Percentiles rank a stretch among this genome's conserved stretches.
These are phyloP conservation scores for Aureobasidium mangrovei DNA, from an alignment of 2,329 filamentous ascomycete species.

Conservation along the genomic window DNA sequence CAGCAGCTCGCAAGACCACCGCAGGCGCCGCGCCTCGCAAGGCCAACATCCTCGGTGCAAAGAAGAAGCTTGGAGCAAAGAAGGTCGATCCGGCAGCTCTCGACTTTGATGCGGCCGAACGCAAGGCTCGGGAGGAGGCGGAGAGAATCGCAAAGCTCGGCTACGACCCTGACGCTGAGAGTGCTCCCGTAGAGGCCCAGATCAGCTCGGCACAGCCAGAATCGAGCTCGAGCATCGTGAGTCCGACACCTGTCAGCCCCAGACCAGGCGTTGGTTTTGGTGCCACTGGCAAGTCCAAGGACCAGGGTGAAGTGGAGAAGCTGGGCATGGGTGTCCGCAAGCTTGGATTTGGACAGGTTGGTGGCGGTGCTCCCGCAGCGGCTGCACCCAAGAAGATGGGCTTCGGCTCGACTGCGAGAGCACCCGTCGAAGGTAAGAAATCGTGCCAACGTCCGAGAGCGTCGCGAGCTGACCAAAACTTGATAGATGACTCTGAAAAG, in stretches of 20 bases:
- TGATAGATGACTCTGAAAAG: conserved; percentile 61
- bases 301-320: conserved; percentile 72
- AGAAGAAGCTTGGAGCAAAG: conserved; percentile 51
- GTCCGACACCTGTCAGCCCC: conserved; percentile 69
- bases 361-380: conserved; percentile 47
- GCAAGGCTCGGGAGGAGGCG: conserved; percentile 93
- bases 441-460: conserved; percentile 18
- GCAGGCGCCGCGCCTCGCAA: conserved; percentile 58
- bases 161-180: conserved; percentile 79
- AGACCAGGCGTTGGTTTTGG: conserved; percentile 51
- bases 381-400: conserved; percentile 60
- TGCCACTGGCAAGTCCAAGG: conserved; percentile 44
- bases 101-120: conserved; percentile 95
- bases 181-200: conserved; percentile 33
- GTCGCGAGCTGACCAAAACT: background rate
- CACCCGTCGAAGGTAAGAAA: conserved; percentile 53
- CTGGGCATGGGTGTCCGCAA: conserved; percentile 81
- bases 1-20: conserved; percentile 67
- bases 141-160: conserved; percentile 92
- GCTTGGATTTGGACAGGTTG: conserved; percentile 82
- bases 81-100: conserved; percentile 68
- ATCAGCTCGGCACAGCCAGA: conserved; percentile 38
- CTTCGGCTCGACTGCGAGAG: conserved; percentile 64
- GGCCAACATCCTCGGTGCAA: conserved; percentile 60
- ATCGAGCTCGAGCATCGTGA: conserved; percentile 52